These are phyloP conservation scores for Phaeosphaeriaceae sp. DNA, from an alignment of 2,329 filamentous ascomycete species.

Conservation along the genomic window DNA sequence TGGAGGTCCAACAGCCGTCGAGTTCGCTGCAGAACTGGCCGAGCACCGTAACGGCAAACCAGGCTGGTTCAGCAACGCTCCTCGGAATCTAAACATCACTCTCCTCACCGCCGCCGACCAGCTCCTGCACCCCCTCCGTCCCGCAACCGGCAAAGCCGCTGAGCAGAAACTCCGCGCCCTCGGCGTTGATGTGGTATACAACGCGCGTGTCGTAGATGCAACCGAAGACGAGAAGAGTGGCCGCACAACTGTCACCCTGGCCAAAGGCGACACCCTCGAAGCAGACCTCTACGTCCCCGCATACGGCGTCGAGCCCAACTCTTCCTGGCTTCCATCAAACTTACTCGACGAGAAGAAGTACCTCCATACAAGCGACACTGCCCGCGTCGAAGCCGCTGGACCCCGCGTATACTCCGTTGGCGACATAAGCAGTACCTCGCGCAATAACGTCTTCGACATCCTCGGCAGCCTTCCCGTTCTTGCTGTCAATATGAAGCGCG, in stretches of 20 bases:
- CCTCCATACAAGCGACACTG: constrained; percentile 56
- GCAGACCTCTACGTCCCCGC: constrained; percentile 63
- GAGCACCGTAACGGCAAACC: constrained; percentile 50
- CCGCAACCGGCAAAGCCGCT: constrained; percentile 51
- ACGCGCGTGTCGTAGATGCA: constrained; percentile 41
- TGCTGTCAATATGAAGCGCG: constrained; percentile 55
- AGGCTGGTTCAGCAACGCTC: constrained; percentile 44
- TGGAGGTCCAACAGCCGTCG: constrained; percentile 58
- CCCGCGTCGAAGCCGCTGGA: constrained; percentile 55
- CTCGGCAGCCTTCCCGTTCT: constrained; percentile 49
- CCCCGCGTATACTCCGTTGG: constrained; percentile 58
- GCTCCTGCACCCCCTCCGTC: constrained; percentile 52
- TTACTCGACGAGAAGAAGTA: constrained; percentile 57
- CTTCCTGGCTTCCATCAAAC: constrained; percentile 56
- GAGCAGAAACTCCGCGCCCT: constrained; percentile 55
- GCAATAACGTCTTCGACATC: constrained; percentile 53
- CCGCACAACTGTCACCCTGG: constrained; percentile 48
- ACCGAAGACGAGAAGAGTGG: constrained; percentile 31
- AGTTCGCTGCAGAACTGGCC: constrained; percentile 58
- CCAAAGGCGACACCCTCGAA: constrained; percentile 55
- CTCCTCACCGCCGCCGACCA: constrained; percentile 52
- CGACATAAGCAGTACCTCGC: constrained; percentile 54
- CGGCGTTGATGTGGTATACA: constrained; percentile 55
- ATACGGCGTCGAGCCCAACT: constrained; percentile 61
- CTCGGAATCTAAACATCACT: constrained; percentile 51